Evolutionary conservation across 257 asterid genomes (phyloP), one percentile per base, ranked within the genome.

Genomic region (Capsicum baccatum): DNA sequence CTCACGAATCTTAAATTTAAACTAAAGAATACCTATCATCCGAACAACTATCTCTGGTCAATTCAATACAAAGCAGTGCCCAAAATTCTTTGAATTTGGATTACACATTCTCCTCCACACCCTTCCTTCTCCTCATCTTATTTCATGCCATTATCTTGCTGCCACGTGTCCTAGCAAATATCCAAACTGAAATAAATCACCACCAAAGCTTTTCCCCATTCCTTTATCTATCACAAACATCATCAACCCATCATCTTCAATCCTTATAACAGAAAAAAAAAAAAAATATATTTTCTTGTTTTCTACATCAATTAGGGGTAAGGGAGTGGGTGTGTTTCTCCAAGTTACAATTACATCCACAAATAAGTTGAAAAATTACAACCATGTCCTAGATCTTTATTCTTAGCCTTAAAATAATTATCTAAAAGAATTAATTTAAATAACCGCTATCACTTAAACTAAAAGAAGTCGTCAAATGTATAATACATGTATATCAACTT

Each of bases 161-260:
- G 87, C 88, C 92, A 87, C 89, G 89, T 88, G 88, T 84, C 85
- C 79, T 26, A 3, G 15, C 76, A 81, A 84, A 90, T 88, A 88
- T 90, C 92, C 91, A 88, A 87, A 85, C 84, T 76, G 79, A 74
- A 87, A 81, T 60, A 58, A 83, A 84, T 86, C 42, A 83, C 84
- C 91, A 91, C 94, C 93, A 89, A 33, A 78, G 87, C 83, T 82
- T 86, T 83, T 89, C 86, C 17, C 91, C 93, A 88, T 88, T 52
- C 90, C 90, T 70, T 70, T 83, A 80, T 76, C 89, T 88, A 91
- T 91, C 92, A 82, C 91, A 79, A 86, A 87, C 71, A 11, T 62
- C 89, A 84, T 87, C 86, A 73, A 83, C 89, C 83, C 89, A 88
- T 73, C 89, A 79, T 84, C 85, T 79, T 83, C 84, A 83, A 76